phyloP scores from a whole-genome alignment of 768 basidiomycete species.

The Macrolepiota dolichaula region DNA sequence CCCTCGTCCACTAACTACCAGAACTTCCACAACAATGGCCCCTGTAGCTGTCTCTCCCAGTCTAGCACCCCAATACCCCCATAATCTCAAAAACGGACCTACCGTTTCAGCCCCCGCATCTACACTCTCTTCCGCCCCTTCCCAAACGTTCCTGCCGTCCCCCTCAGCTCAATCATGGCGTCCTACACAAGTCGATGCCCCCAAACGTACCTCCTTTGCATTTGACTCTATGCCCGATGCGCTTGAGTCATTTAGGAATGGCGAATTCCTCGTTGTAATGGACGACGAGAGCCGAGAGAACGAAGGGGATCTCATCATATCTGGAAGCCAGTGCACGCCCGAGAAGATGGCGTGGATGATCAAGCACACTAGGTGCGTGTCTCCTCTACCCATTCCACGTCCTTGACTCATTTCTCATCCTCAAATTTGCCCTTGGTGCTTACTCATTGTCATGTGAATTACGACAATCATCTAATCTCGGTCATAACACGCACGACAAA shows the following conservation, averaged over 20 bases:
- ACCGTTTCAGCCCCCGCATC: conserved; percentile 6
- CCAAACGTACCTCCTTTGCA: conserved; percentile 41
- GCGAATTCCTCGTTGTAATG: conserved; percentile 96
- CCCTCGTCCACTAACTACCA: conserved; percentile 8
- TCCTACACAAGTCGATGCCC: conserved; percentile 29
- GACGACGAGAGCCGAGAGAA: conserved; percentile 96
- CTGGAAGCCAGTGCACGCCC: conserved; percentile 79
- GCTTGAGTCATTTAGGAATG: conserved; percentile 66
- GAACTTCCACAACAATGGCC: conserved; percentile 23
- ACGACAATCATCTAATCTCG: not conserved
- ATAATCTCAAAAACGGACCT: conserved; percentile 10
- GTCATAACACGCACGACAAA: not conserved
- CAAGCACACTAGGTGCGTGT: conserved; percentile 86
- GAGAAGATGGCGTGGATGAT: conserved; percentile 99
- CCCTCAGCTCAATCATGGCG: conserved; percentile 24
- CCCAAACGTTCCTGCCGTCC: conserved; percentile 2
- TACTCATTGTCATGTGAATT: conserved; percentile 1
- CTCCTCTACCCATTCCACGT: conserved; percentile 2
- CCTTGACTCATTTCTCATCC: not conserved
- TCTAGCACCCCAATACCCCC: conserved; percentile 8
- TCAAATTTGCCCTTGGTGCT: not conserved
- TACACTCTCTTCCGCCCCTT: conserved; percentile 16
- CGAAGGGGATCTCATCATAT: conserved; percentile 94
- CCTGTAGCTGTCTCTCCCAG: conserved; percentile 23
- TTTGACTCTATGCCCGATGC: conserved; percentile 86